Evolutionary conservation across 495 filamentous ascomycete species (phyloP), one percentile per base, ranked within the genome.

Genomic region (Ascodesmis nigricans): DNA sequence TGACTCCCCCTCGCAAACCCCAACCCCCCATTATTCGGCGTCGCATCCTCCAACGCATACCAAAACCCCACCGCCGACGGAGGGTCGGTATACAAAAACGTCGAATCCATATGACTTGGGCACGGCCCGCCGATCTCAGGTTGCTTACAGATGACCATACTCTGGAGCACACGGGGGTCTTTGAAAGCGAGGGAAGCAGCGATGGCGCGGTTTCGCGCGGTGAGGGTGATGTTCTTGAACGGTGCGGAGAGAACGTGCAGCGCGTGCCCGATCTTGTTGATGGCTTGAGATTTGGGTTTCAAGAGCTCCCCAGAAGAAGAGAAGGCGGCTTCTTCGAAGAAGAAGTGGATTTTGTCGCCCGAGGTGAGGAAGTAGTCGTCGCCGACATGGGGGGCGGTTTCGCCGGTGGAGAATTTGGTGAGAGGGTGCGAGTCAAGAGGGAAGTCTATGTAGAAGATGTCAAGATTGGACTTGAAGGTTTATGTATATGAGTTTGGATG

Each of bases 91-190:
- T 93, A 97, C 34, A 97, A 41, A 46, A 95, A 97, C 8, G 81
- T 79, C 33, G 65, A 75, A 56, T 95, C 87, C 52, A 90, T 83
- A 53, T 97, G 87, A 10, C 76, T 63, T 2, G 68, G 78, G 23
- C 93, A 87, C 0, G 71, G 69, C 10, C 76, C 87, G 15, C 87
- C 87, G 22, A 97, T 95, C 52, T 82, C 77, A 5, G 87, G 84
- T 56, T 93, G 87, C 52, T 97, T 97, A 65, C 79, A 91, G 42
- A 97, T 97, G 5, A 93, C 65, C 87, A 97, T 97, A 46, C 75
- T 82, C 60, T 97, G 87, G 39, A 97, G 60, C 1, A 76, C 64
- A 22, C 60, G 57, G 0, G 87, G 81, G 47, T 87, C 73, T 0
- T 35, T 38, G 55, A 91, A 92, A 1, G 73, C 70, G 8, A 97